These are phyloP conservation scores for Puccinia sorghi DNA, from an alignment of 1,284 basidiomycete genomes.

Conservation along the genomic window DNA sequence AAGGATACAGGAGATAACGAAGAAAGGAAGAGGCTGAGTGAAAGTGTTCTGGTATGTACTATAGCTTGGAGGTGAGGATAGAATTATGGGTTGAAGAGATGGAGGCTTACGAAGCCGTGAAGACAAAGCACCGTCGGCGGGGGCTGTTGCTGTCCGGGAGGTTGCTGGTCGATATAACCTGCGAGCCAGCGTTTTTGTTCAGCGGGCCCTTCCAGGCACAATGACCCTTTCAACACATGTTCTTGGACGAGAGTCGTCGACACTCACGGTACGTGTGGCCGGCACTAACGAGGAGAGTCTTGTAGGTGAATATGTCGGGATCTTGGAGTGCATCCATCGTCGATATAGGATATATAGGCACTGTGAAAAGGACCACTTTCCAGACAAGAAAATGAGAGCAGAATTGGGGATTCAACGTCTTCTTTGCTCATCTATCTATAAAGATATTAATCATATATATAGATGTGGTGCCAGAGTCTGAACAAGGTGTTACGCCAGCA, in stretches of 20 bases:
- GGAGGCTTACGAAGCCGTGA: constrained; percentile 35
- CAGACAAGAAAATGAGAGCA: not conserved
- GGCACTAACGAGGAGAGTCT: constrained; percentile 1
- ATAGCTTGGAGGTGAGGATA: not conserved
- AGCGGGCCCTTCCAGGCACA: not conserved
- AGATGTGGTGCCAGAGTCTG: too few relatives aligned
- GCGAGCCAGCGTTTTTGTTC: not conserved
- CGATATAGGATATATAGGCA: too few relatives aligned
- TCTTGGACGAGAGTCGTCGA: not conserved
- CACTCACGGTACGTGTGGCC: constrained; percentile 21
- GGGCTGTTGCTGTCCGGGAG: not conserved
- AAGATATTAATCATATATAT: too few relatives aligned
- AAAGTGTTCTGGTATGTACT: too few relatives aligned
- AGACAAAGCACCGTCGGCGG: constrained; percentile 27
- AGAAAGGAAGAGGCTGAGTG: too few relatives aligned
- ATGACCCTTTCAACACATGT: not conserved
- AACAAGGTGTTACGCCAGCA: too few relatives aligned
- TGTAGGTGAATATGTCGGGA: not conserved
- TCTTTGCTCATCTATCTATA: too few relatives aligned
- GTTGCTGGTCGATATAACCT: constrained; percentile 41
- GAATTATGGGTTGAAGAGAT: not conserved
- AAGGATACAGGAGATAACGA: not conserved
- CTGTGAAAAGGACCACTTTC: not conserved
- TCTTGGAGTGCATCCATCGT: constrained; percentile 9
- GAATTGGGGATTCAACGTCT: too few relatives aligned